Base-by-base conservation (phyloP, 148 eudicot species). In the Fallopia convolvulus region DNA sequence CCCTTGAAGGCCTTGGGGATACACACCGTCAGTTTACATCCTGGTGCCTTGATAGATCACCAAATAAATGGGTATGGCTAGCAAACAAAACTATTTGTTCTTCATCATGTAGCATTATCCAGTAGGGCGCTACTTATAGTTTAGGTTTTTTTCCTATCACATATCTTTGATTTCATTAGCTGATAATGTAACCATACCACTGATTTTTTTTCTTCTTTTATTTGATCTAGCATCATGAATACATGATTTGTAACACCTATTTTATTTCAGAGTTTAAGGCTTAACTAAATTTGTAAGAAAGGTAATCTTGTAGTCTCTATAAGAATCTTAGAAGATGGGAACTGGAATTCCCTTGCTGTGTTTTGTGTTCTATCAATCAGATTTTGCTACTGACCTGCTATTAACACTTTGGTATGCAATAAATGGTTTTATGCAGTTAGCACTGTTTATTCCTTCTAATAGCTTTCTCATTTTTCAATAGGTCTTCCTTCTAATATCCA, bases 11-110 rank as follows among this genome's bases (percentile, higher is more conserved):
- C 81, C 70, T 72, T 78, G 73, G 97, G 99, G 72, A 79, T 95
- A 78, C 97, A 92, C 82, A 83, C 97, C 26, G 97, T 92, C 81
- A 91, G 92, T 78, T 79, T 95, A 74, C 99, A 95, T 87, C 79
- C 93, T 58, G 97, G 94, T 79, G 88, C 97, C 58, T 72, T 96
- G 26, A 56, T 95, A 58, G 93, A 91, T 75, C 97, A 92, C 71
- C 99, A 95, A 88, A 82, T 88, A 80, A 73, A 76, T 33, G 97
- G 99, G 99, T 95, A 80, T 77, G 90, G 46, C 17, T 44, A 17
- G 33, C 21, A 4, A 15, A 17, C 7, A 6, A 13, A 70, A 41
- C 41, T 46, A 8, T 73, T 21, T 48, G 12, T 14, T 46, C 73
- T 74, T 44, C 17, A 52, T 17, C 66, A 42, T 73, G 75, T 36